These are phyloP conservation scores for Phytophthora pinifolia DNA, from an alignment of 352 stramenopile species.

Conservation along the genomic window DNA sequence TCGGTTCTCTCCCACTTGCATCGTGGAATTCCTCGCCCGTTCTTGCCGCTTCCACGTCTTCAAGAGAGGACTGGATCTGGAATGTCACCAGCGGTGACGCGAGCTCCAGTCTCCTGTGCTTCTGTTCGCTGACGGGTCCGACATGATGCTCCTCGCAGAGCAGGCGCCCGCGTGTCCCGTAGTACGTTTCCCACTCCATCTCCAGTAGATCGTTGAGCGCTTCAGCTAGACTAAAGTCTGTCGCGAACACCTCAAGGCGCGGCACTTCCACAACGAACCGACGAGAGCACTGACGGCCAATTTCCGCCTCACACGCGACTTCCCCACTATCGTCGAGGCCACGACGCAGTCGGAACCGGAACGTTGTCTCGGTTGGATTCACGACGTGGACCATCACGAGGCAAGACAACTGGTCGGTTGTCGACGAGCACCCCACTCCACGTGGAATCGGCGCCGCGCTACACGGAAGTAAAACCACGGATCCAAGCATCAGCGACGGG, in stretches of 20 bases:
- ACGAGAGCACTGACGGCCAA: constrained; percentile 50
- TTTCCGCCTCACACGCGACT: constrained; percentile 36
- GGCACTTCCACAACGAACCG: constrained; percentile 47
- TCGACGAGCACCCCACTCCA: background rate
- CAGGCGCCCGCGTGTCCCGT: constrained; percentile 40
- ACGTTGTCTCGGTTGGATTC: constrained; percentile 75
- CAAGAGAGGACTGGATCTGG: constrained; percentile 18
- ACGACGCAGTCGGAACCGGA: constrained; percentile 43
- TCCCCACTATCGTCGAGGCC: constrained; percentile 12
- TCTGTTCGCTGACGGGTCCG: constrained; percentile 8
- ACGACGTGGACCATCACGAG: constrained; percentile 52
- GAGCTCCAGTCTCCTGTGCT: constrained; percentile 30
- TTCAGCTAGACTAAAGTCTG: constrained; percentile 14
- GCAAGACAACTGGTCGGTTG: constrained; percentile 54
- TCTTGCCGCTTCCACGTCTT: background rate
- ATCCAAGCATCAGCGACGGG: constrained; percentile 48
- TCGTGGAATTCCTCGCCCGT: constrained; percentile 9
- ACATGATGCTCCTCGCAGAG: constrained; percentile 24
- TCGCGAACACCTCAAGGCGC: constrained; percentile 11
- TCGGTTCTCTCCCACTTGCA: constrained; percentile 7
- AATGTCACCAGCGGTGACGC: constrained; percentile 35
- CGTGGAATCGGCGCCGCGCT: constrained; percentile 22
- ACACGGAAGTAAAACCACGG: constrained; percentile 39
- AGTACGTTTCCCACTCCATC: constrained; percentile 61
- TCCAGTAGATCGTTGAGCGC: constrained; percentile 43